Evolutionary conservation across 306 rosid genomes (phyloP).

Genomic region (Malus sylvestris): DNA sequence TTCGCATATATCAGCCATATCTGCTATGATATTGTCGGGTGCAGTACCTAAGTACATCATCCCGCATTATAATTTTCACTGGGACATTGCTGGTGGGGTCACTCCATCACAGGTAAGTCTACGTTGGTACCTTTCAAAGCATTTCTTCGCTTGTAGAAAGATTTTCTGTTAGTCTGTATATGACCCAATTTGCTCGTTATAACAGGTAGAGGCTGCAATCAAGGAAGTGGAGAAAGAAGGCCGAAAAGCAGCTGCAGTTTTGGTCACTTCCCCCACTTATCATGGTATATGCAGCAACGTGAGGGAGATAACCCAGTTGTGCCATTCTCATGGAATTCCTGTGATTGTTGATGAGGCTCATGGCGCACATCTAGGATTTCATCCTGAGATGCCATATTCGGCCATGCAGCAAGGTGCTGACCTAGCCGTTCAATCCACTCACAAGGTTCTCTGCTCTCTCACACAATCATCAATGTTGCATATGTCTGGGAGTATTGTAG

Average conservation of each 20-base stretch:
- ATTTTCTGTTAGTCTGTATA: neutral
- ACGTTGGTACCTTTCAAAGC: neutral
- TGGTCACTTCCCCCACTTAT: conserved; percentile 82
- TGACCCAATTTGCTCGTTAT: neutral
- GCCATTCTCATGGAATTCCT: conserved; percentile 71
- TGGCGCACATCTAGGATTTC: conserved; percentile 86
- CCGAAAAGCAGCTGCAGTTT: conserved; percentile 59
- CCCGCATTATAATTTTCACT: conserved; percentile 55
- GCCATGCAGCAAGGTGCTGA: conserved; percentile 82
- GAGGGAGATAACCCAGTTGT: conserved; percentile 49
- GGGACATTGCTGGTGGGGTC: conserved; percentile 73
- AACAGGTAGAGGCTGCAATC: conserved; percentile 63
- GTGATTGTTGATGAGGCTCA: conserved; percentile 92
- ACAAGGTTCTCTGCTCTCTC: conserved; percentile 78
- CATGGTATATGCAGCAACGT: conserved; percentile 77
- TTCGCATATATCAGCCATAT: conserved; percentile 69
- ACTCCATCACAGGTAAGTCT: conserved; percentile 54
- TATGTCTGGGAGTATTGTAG: conserved; percentile 55
- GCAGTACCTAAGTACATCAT: conserved; percentile 71
- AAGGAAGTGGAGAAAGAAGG: conserved; percentile 53
- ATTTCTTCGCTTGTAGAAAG: neutral
- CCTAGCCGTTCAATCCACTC: conserved; percentile 66
- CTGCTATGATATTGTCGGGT: conserved; percentile 75
- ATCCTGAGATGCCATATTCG: conserved; percentile 58
- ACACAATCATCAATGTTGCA: conserved; percentile 91